Percentiles rank a stretch among this genome's conserved stretches.
phyloP scores from a whole-genome alignment of 139 green algal species.

The Micromonas pusilla region DNA sequence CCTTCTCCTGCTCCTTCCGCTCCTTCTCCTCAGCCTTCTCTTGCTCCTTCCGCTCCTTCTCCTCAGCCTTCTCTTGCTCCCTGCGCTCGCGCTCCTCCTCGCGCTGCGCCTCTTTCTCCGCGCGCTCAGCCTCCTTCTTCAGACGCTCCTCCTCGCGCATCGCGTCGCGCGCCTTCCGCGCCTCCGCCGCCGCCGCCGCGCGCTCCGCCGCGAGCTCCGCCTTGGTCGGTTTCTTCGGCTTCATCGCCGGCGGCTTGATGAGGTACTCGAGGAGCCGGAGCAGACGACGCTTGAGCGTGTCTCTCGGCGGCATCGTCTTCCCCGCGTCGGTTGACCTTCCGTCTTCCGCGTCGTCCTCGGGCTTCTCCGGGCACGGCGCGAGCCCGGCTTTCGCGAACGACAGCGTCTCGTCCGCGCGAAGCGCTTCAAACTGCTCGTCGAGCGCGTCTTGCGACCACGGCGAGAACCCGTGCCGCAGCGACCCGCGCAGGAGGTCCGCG shows the following conservation, averaged over 20 bases:
- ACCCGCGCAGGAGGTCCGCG: not conserved
- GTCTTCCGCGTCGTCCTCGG: not conserved
- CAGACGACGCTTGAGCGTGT: not conserved
- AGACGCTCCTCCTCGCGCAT: too few species aligned
- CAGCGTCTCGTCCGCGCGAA: not conserved
- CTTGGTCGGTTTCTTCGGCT: not conserved
- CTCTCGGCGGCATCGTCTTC: not conserved
- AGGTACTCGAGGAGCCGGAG: not conserved
- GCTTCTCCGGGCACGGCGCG: not conserved
- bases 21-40: too few species aligned
- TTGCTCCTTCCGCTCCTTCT: not conserved
- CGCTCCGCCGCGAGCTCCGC: too few species aligned
- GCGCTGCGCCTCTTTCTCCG: not conserved
- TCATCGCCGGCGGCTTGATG: not conserved
- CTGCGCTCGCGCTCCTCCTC: not conserved
- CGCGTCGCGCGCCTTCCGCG: too few species aligned
- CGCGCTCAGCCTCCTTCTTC: too few species aligned
- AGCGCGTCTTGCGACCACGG: not conserved
- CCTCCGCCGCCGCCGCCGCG: too few species aligned
- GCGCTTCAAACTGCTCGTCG: not conserved
- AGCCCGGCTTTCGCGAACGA: not conserved
- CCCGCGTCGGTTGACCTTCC: not conserved
- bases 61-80: not conserved
- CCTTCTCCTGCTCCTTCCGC: too few species aligned
- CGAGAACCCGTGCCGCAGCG: slow-evolving; percentile 5